Evolutionary conservation across 1,284 basidiomycete genomes (phyloP), one percentile per base, ranked within the genome.

Genomic region (Caloboletus inedulis): DNA sequence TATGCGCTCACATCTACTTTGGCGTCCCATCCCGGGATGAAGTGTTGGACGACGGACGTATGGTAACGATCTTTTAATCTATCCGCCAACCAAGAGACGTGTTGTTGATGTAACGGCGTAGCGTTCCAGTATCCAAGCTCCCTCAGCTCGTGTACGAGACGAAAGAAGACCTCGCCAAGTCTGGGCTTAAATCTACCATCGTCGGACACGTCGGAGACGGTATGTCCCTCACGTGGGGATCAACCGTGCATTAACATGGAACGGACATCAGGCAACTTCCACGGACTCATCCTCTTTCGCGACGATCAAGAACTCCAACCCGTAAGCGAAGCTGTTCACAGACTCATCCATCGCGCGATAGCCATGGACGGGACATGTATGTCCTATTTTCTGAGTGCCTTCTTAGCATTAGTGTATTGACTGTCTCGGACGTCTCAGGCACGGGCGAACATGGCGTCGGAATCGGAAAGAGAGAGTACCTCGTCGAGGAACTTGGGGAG

Each of bases 131-230:
- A 8, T 88, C 88, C 2, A 77, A 78, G 43, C 76, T 85, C 16
- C 83, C 89, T 4, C 77, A 85, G 59, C 76, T 84, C 6, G 85
- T 82, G 43, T 78, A 74, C 61, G 85, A 90, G 68, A 93, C 91
- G 1, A 86, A 91, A 66, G 78, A 84, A 62, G 91, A 94, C 68
- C 74, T 94, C 31, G 75, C 77, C 18, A 67, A 77, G 21, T 70
- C 78, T 25, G 81, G 81, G 3, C 72, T 94, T 37, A 72, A 71
- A 34, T 86, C 84, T n/a, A 86, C 86, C 3, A 87, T 90, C 50
- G 84, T 87, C 14, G 90, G 91, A 7, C 92, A 95, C 67, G 89
- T 94, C 10, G 92, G 91, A 27, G 92, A 95, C 65, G 92, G 91
- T 62, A 79, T 78, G 62, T 64, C 59, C 43, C 63, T 72, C 7